phyloP scores from a whole-genome alignment of 306 rosid species.

The Begonia peltatifolia region DNA sequence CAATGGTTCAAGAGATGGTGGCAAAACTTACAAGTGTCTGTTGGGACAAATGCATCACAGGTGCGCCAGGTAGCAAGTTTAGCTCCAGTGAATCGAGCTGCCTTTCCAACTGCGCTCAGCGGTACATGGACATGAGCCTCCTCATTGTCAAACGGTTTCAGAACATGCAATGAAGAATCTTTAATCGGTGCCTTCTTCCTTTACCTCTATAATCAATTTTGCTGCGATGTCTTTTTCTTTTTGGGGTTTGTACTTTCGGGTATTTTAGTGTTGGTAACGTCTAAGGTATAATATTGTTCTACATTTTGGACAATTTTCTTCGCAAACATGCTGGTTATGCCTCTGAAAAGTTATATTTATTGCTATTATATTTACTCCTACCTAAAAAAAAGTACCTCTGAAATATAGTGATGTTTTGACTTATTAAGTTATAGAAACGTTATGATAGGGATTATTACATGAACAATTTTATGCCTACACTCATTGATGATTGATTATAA shows the following conservation, averaged over 20 bases:
- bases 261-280: not conserved
- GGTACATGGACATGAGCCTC: slow-evolving; percentile 58
- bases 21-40: slow-evolving; percentile 69
- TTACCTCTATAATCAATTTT: no score
- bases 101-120: slow-evolving; percentile 73
- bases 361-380: no score
- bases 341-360: no score
- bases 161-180: slow-evolving; percentile 42
- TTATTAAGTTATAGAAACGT: no score
- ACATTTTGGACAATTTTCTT: no score
- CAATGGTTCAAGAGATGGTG: slow-evolving; percentile 71
- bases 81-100: slow-evolving; percentile 66
- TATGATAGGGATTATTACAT: no score
- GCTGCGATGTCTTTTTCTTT: slow-evolving; percentile 4
- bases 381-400: no score
- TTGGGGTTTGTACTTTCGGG: not conserved
- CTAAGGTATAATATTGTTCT: no score
- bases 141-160: slow-evolving; percentile 61
- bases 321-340: no score
- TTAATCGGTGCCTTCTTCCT: not conserved
- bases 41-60: slow-evolving; percentile 85
- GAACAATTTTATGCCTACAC: no score
- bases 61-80: slow-evolving; percentile 77
- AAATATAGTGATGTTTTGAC: no score
- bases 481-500: no score